These are phyloP conservation scores for Debaryomycetaceae sp. DNA, from an alignment of 1,139 yeast genomes.

Conservation along the genomic window DNA sequence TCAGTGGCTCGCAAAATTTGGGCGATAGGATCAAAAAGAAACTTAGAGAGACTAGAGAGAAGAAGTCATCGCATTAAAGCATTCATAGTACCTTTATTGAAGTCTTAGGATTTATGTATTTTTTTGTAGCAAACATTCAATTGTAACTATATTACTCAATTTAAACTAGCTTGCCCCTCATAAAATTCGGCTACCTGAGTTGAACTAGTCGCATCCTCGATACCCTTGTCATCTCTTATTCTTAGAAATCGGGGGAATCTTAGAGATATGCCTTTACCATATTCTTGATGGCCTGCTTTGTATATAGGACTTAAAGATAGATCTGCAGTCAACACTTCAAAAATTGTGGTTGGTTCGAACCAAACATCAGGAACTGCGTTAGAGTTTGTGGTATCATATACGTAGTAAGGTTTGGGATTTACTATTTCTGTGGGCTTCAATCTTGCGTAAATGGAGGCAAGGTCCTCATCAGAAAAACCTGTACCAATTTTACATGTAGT, in stretches of 20 bases:
- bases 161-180: conserved; percentile 60
- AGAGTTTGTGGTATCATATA: conserved; percentile 60
- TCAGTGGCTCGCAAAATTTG: conserved; percentile 15
- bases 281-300: conserved; percentile 75
- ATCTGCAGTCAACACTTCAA: conserved; percentile 95
- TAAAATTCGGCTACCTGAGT: conserved; percentile 90
- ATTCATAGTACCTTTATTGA: not conserved
- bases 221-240: conserved; percentile 80
- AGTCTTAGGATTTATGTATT: not conserved
- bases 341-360: conserved; percentile 86
- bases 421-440: conserved; percentile 67
- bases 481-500: conserved; percentile 97
- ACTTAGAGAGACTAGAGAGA: conserved; percentile 32
- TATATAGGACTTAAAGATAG: conserved; percentile 88
- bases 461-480: conserved; percentile 87
- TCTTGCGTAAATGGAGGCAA: conserved; percentile 54
- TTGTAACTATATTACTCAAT: conserved; percentile 5
- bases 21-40: conserved; percentile 34
- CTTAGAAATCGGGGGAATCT: conserved; percentile 89
- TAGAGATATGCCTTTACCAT: conserved; percentile 85
- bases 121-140: not conserved
- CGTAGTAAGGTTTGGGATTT: conserved; percentile 66
- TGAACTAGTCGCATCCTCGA: conserved; percentile 87
- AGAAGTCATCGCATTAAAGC: conserved; percentile 1
- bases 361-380: conserved; percentile 87